Evolutionary conservation across 73 alveolate species (phyloP).

Genomic region (Stentor coeruleus): DNA sequence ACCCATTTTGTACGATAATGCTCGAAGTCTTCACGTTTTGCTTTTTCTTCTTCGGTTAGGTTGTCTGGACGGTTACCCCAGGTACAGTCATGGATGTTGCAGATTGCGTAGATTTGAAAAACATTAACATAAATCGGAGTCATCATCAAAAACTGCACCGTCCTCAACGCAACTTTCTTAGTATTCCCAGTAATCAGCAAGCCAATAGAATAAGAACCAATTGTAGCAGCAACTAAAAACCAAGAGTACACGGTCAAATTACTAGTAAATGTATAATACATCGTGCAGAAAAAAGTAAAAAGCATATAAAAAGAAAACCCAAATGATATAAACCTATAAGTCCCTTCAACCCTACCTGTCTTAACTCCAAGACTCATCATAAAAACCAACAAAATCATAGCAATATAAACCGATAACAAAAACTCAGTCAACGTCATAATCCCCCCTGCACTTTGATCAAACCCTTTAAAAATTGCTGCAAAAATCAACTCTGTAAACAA

Average conservation of each 20-base stretch:
- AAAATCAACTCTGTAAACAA: not conserved
- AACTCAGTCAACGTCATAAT: not conserved
- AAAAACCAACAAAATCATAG: not conserved
- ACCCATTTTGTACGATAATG: conserved; percentile 14
- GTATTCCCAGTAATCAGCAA: not conserved
- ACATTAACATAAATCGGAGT: conserved; percentile 24
- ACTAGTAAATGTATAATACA: not conserved
- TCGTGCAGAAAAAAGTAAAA: conserved; percentile 1
- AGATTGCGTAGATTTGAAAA: conserved; percentile 23
- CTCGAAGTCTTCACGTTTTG: not conserved
- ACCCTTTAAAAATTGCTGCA: not conserved
- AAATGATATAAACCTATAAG: conserved; percentile 1
- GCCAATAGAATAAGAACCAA: not conserved
- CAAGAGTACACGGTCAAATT: not conserved
- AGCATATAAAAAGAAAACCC: conserved; percentile 4
- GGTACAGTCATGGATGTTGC: conserved; percentile 26
- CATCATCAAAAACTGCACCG: conserved; percentile 16
- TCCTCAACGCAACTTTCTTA: not conserved
- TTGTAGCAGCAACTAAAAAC: not conserved
- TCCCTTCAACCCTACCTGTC: not conserved
- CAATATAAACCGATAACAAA: not conserved
- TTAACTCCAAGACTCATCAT: conserved; percentile 20
- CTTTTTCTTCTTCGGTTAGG: conserved; percentile 20
- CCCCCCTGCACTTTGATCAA: not conserved
- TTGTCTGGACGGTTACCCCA: conserved; percentile 33